phyloP scores from a whole-genome alignment of 495 filamentous ascomycete genomes.

The Barbatosphaeria neglecta region DNA sequence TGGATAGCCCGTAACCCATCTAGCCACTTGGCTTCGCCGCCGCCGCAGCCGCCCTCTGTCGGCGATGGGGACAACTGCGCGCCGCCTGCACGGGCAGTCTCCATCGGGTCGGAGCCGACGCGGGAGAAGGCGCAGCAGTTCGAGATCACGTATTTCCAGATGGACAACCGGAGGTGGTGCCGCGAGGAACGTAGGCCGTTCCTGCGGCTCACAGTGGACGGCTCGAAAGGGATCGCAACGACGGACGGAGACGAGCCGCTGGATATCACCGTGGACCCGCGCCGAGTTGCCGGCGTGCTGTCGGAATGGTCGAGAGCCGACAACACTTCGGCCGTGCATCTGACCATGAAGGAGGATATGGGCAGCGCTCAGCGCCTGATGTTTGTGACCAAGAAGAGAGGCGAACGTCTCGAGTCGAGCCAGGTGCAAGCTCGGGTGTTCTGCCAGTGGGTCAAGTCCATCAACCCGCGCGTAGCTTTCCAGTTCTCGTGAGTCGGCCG shows the following conservation, averaged over 20 bases:
- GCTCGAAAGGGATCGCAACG: not conserved
- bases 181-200: not conserved
- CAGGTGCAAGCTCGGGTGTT: constrained; percentile 13
- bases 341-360: not conserved
- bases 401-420: constrained; percentile 5
- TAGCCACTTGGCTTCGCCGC: not conserved
- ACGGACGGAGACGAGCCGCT: not conserved
- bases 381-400: not conserved
- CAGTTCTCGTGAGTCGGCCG: too few species aligned
- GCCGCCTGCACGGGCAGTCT: not conserved
- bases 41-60: not conserved
- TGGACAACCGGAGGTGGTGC: not conserved
- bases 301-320: not conserved
- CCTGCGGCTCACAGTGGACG: not conserved
- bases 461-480: constrained; percentile 6
- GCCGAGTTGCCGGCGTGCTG: not conserved
- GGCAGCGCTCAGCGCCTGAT: not conserved
- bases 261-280: not conserved
- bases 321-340: not conserved
- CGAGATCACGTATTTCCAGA: not conserved
- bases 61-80: not conserved
- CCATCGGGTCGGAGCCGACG: not conserved
- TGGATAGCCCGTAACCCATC: too few species aligned
- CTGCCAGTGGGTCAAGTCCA: constrained; percentile 10
- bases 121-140: not conserved